A percentile compares a stretch with the other conserved stretches of the same genome.
phyloP scores from a whole-genome alignment of 2,329 filamentous ascomycete genomes.

The Exophiala mesophila region DNA sequence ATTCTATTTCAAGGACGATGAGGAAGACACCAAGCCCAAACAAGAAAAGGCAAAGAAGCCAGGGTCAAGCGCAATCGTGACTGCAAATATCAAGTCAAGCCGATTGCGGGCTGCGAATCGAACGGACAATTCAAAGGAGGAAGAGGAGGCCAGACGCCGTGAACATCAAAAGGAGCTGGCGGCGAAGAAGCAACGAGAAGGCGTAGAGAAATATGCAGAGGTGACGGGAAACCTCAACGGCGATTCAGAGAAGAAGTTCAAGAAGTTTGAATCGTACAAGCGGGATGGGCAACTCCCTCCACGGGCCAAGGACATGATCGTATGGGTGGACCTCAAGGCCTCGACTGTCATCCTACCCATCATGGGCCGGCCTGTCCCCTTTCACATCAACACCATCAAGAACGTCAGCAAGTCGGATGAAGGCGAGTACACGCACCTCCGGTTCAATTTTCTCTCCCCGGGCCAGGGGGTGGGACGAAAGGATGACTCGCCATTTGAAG shows the following conservation, averaged over 20 bases:
- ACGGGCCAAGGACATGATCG: conserved; percentile 76
- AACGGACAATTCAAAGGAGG: conserved; percentile 76
- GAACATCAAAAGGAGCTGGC: conserved; percentile 91
- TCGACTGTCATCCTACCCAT: conserved; percentile 88
- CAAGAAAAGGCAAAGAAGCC: conserved; percentile 85
- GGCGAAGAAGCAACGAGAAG: conserved; percentile 81
- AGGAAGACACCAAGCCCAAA: conserved; percentile 71
- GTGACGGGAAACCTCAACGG: conserved; percentile 81
- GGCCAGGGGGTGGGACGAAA: conserved; percentile 96
- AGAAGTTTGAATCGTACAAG: conserved; percentile 98
- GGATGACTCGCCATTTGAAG: conserved; percentile 96
- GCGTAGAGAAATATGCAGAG: conserved; percentile 77
- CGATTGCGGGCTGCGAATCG: conserved; percentile 80
- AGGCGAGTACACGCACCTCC: conserved; percentile 85
- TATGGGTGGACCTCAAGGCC: conserved; percentile 87
- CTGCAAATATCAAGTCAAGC: conserved; percentile 92
- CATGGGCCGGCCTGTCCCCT: conserved; percentile 94
- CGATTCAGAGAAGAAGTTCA: conserved; percentile 95
- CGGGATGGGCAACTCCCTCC: conserved; percentile 87
- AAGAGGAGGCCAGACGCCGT: conserved; percentile 68
- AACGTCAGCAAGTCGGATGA: conserved; percentile 98
- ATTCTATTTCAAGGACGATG: conserved; percentile 98
- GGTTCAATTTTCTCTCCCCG: conserved; percentile 95
- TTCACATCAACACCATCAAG: conserved; percentile 98
- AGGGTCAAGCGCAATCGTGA: conserved; percentile 78